Percentiles rank a stretch among this genome's conserved stretches.
Conservation (phyloP, 495 filamentous ascomycete species). For the Astrothelium subdiscretum region DNA sequence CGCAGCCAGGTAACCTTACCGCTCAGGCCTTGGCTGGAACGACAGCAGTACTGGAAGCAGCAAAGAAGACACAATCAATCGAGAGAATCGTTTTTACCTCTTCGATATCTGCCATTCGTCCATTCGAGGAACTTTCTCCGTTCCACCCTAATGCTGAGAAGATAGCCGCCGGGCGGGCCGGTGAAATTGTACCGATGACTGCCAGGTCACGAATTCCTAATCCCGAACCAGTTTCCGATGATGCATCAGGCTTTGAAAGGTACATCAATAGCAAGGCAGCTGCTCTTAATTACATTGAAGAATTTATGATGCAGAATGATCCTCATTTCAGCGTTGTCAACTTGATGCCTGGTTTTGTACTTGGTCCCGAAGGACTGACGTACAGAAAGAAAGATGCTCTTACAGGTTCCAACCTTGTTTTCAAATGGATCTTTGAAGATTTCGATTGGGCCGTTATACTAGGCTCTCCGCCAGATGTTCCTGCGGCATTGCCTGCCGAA, state of each 20-base stretch:
- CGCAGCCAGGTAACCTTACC: slow-evolving; percentile 11
- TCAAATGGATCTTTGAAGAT: not conserved
- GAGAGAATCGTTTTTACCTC: not conserved
- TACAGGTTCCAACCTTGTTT: not conserved
- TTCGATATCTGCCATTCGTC: not conserved
- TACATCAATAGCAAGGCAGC: not conserved
- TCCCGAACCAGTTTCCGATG: not conserved
- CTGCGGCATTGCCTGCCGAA: not conserved
- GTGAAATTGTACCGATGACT: not conserved
- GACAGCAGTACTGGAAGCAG: slow-evolving; percentile 30
- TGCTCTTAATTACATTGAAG: not conserved
- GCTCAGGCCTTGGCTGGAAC: slow-evolving; percentile 26
- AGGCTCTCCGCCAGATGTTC: not conserved
- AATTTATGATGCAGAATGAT: not conserved
- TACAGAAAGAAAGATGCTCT: not conserved
- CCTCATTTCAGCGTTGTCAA: not conserved
- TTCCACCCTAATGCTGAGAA: not conserved
- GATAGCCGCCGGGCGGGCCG: not conserved
- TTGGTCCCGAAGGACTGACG: not conserved
- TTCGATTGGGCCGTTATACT: not conserved
- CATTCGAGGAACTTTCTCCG: not conserved
- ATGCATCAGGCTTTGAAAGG: not conserved
- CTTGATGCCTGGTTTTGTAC: not conserved
- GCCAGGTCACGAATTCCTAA: not conserved
- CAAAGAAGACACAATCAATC: slow-evolving; percentile 21